A percentile compares a stretch with the other conserved stretches of the same genome.
These are phyloP conservation scores for Acidiella bohemica DNA, from an alignment of 495 filamentous ascomycete genomes.

Conservation along the genomic window DNA sequence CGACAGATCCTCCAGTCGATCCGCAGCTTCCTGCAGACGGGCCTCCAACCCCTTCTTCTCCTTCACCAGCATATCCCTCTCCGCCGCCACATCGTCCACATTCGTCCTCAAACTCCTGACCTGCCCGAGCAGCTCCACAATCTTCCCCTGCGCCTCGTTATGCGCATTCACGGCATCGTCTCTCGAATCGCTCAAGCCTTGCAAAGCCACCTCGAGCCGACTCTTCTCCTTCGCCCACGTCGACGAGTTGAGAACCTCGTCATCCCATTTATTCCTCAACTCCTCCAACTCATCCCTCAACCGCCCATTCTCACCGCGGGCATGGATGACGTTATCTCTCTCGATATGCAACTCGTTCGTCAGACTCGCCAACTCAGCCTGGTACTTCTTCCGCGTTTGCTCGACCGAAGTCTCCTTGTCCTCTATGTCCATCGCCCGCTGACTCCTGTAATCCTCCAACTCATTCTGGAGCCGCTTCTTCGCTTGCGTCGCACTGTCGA, in stretches of 20 bases:
- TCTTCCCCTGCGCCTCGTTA: conserved; percentile 85
- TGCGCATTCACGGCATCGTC: conserved; percentile 89
- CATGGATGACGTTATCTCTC: conserved; percentile 65
- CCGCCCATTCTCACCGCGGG: conserved; percentile 45
- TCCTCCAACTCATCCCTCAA: conserved; percentile 91
- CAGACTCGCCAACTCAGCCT: conserved; percentile 75
- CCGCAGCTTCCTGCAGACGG: conserved; percentile 74
- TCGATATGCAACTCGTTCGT: conserved; percentile 88
- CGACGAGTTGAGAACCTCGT: conserved; percentile 93
- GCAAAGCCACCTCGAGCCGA: conserved; percentile 76
- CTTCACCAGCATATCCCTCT: conserved; percentile 70
- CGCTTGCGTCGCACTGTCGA: conserved; percentile 71
- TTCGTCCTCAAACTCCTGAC: conserved; percentile 71
- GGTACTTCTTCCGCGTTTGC: conserved; percentile 95
- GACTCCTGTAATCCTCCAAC: conserved; percentile 91
- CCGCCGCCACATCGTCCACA: conserved; percentile 72
- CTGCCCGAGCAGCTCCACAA: conserved; percentile 82
- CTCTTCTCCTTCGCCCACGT: conserved; percentile 98
- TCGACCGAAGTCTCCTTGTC: conserved; percentile 95
- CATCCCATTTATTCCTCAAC: conserved; percentile 92
- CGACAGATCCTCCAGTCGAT: conserved; percentile 74
- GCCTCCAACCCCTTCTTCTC: conserved; percentile 86
- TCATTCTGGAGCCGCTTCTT: conserved; percentile 96
- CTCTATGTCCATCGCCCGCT: conserved; percentile 89
- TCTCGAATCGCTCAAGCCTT: conserved; percentile 75